These are phyloP conservation scores for Thermomucor indicae-seudaticae DNA, from an alignment of 371 early-diverging fungal species.

Conservation along the genomic window DNA sequence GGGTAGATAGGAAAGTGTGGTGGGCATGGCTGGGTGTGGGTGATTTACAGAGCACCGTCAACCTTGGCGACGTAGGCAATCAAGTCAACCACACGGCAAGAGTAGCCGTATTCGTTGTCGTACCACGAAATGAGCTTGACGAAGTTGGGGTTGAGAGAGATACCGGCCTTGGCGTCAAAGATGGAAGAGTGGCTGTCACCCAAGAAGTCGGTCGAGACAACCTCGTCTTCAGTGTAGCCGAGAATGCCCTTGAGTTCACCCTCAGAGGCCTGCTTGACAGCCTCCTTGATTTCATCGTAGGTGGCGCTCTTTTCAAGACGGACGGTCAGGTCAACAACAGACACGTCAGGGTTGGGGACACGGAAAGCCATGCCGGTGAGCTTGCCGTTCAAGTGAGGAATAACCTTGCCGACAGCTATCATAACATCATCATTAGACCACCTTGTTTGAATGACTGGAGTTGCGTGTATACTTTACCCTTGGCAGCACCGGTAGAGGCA, in stretches of 20 bases:
- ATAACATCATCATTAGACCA: neutral
- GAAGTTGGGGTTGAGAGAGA: slow-evolving; percentile 93
- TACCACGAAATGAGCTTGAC: slow-evolving; percentile 99
- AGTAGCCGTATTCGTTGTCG: slow-evolving; percentile 94
- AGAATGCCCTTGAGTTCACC: slow-evolving; percentile 89
- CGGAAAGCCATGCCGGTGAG: slow-evolving; percentile 99
- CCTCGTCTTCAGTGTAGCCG: slow-evolving; percentile 94
- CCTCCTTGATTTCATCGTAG: slow-evolving; percentile 87
- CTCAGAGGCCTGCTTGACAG: slow-evolving; percentile 81
- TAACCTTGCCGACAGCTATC: slow-evolving; percentile 95
- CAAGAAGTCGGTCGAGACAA: slow-evolving; percentile 97
- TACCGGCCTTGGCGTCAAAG: slow-evolving; percentile 98
- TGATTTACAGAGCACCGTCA: slow-evolving; percentile 31
- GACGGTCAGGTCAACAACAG: slow-evolving; percentile 98
- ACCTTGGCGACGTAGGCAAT: slow-evolving; percentile 71
- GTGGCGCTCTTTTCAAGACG: slow-evolving; percentile 86
- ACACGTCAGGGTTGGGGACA: slow-evolving; percentile 97
- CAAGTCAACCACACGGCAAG: slow-evolving; percentile 88
- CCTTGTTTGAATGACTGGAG: slow-evolving; percentile 1
- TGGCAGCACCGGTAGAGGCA: slow-evolving; percentile 99
- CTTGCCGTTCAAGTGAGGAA: slow-evolving; percentile 96
- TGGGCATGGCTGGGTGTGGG: too few relatives aligned
- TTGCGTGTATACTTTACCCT: slow-evolving; percentile 30
- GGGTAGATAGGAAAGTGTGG: too few relatives aligned
- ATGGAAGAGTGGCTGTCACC: slow-evolving; percentile 90